Evolutionary conservation across 1,284 basidiomycete species (phyloP), one percentile per base, ranked within the genome.

Genomic region (Cryptococcus floricola): DNA sequence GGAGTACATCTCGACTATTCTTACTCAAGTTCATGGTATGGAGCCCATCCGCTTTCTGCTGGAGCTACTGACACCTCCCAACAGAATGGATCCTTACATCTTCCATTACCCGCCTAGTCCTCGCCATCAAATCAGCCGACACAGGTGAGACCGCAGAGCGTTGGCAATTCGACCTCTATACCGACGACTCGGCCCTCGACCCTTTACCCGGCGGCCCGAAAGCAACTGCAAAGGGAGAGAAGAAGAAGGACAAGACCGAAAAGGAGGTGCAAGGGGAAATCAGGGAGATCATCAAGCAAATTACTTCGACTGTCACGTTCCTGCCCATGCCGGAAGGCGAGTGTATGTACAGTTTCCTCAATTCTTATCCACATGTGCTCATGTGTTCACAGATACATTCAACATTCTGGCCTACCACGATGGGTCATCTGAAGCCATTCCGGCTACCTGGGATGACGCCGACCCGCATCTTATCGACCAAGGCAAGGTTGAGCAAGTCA

Each of bases 251-350:
- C 65, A 78, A 82, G 73, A 82, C 81, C 23, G 93, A 98, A 69
- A 83, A 91, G 37, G 91, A 98, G 71, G 95, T 98, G 37, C 91
- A 96, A 76, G 89, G 88, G 31, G 95, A 99, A 81, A 98, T 98
- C 65, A 87, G 95, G 25, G 91, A 91, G 50, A 98, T 98, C 71
- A 85, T 98, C 74, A 96, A 98, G 79, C 96, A 99, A 77, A 98
- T 99, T 71, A 93, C 96, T 43, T 91, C 91, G 48, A 90, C 87
- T 66, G 91, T 94, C 62, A 97, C 95, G 14, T 98, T 97, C 78
- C 80, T 98, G 53, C 95, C 95, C 0, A 88, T 94, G 56, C 88
- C 98, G 49, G 89, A 96, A 65, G 92, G 97, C 75, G 88, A 90
- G 31, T 98, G 93, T 68, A 85, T 87, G 73, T 93, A n/a, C 31